Evolutionary conservation across 176 grass and related monocot genomes (phyloP).

Genomic region (Luzula sylvatica): DNA sequence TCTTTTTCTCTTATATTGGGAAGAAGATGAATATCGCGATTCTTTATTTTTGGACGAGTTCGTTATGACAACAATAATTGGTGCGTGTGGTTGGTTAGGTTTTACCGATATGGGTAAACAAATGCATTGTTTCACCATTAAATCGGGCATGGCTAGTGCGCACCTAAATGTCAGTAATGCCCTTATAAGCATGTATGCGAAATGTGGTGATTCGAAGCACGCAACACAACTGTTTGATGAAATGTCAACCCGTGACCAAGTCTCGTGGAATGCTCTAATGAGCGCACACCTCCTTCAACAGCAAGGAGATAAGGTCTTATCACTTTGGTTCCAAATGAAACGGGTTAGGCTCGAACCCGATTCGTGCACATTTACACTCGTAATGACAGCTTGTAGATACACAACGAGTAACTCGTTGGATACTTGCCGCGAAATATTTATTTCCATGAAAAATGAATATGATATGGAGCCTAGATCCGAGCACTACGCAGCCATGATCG

Average conservation of each 20-base stretch:
- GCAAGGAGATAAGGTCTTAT: conserved; percentile 23
- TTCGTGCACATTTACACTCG: conserved; percentile 16
- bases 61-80: conserved; percentile 24
- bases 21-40: neutral
- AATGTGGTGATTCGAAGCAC: conserved; percentile 23
- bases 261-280: conserved; percentile 35
- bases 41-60: conserved; percentile 32
- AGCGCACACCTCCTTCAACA: conserved; percentile 21
- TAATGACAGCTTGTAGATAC: conserved; percentile 34
- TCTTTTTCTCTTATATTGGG: conserved; percentile 17
- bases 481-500: conserved; percentile 36
- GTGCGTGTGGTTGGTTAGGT: conserved; percentile 29
- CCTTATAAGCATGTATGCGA: conserved; percentile 30
- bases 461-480: conserved; percentile 29
- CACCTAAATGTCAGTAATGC: conserved; percentile 22
- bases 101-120: conserved; percentile 31
- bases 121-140: conserved; percentile 29
- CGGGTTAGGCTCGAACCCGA: conserved; percentile 18
- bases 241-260: conserved; percentile 20
- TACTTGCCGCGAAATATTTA: conserved; percentile 15
- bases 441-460: conserved; percentile 29
- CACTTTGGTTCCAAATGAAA: conserved; percentile 31
- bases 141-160: conserved; percentile 23
- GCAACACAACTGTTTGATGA: conserved; percentile 23
- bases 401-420: conserved; percentile 15